Conservation (phyloP, 2,329 filamentous ascomycete species). For the Calonectria pauciramosa region DNA sequence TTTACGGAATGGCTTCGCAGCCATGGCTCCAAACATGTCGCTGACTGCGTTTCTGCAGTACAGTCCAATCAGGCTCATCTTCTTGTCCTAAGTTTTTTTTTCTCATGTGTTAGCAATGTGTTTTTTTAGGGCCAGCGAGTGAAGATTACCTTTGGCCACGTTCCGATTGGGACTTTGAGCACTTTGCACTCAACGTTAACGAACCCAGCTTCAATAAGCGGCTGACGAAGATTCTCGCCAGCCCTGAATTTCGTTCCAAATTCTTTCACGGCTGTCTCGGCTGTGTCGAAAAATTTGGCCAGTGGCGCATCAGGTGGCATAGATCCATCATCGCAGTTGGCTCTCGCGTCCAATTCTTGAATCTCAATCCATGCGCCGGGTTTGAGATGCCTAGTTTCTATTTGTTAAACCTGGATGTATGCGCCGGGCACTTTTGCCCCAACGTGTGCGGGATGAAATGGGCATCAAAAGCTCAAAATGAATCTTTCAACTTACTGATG, state of each 20-base stretch:
- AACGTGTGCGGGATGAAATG: neutral
- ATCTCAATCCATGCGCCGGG: slow-evolving; percentile 43
- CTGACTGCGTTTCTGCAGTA: slow-evolving; percentile 36
- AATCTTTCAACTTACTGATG: slow-evolving; percentile 22
- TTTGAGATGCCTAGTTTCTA: slow-evolving; percentile 28
- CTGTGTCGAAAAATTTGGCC: slow-evolving; percentile 42
- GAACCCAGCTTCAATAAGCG: slow-evolving; percentile 35
- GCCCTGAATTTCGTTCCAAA: slow-evolving; percentile 52
- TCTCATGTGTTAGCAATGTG: neutral
- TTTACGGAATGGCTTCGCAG: slow-evolving; percentile 37
- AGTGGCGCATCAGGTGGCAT: slow-evolving; percentile 50
- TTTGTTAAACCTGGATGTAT: neutral
- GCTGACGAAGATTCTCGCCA: slow-evolving; percentile 28
- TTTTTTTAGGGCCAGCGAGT: no score
- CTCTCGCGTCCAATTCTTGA: slow-evolving; percentile 54
- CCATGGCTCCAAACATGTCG: slow-evolving; percentile 44
- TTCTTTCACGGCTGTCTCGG: slow-evolving; percentile 37
- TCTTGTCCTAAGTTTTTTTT: slow-evolving; percentile 32
- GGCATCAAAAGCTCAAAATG: neutral
- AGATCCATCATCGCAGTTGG: slow-evolving; percentile 56
- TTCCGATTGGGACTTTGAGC: slow-evolving; percentile 40
- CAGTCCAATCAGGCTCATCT: slow-evolving; percentile 32
- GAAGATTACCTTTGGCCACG: slow-evolving; percentile 33
- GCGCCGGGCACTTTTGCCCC: neutral
- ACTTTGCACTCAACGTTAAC: slow-evolving; percentile 35